Evolutionary conservation across 1,284 basidiomycete species (phyloP).

Genomic region (Cryptococcus sp.): DNA sequence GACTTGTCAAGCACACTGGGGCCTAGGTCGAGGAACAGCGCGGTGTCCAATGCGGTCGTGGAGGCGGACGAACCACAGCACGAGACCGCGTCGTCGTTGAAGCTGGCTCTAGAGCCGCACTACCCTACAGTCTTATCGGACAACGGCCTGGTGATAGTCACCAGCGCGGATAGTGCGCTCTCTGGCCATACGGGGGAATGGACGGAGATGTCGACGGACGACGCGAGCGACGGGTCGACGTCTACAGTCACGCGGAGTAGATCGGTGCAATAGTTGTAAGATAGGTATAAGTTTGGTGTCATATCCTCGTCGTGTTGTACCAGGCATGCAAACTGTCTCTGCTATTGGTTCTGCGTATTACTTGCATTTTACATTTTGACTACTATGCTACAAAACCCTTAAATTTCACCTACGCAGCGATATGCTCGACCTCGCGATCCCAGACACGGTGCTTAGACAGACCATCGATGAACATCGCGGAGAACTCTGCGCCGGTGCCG

Average conservation of each 20-base stretch:
- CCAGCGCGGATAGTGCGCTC: conserved; percentile 9
- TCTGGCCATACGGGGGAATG: conserved; percentile 1
- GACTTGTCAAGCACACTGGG: conserved; percentile 39
- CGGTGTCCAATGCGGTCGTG: background rate
- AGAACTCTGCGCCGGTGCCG: conserved; percentile 50
- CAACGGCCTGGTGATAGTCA: background rate
- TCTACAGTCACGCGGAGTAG: background rate
- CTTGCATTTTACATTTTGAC: background rate
- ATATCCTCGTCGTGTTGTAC: no score
- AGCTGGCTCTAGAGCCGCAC: conserved; percentile 6
- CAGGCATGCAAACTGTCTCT: no score
- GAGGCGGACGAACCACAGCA: background rate
- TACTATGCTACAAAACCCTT: background rate
- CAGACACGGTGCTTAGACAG: conserved; percentile 51
- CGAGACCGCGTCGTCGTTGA: conserved; percentile 13
- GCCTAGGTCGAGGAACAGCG: conserved; percentile 16
- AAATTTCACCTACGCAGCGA: conserved; percentile 41
- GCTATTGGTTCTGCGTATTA: no score
- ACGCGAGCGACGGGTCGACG: background rate
- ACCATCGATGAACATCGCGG: conserved; percentile 41
- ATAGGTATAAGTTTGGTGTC: no score
- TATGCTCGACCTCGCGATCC: conserved; percentile 48
- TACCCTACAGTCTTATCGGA: background rate
- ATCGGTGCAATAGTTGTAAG: no score
- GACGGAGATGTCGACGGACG: conserved; percentile 1